Evolutionary conservation across 164 flowering plant species (phyloP).

Genomic region (Akebia trifoliata): DNA sequence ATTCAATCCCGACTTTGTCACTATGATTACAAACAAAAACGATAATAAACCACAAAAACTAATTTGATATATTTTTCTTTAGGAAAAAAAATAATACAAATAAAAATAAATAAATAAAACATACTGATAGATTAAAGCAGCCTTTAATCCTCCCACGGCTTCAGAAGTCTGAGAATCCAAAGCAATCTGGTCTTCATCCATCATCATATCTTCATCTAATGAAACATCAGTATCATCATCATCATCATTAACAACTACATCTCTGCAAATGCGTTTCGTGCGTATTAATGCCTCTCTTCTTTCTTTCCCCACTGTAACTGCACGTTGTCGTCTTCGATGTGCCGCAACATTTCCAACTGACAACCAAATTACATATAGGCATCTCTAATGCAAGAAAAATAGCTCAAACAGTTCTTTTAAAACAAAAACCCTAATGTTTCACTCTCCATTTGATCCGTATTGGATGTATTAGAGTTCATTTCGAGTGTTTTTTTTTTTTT

Average conservation of each 20-base stretch:
- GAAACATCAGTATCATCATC: conserved; percentile 32
- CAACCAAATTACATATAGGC: neutral
- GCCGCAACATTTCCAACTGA: conserved; percentile 77
- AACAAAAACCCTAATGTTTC: neutral
- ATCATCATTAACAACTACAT: conserved; percentile 38
- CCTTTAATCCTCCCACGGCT: conserved; percentile 66
- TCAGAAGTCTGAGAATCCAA: conserved; percentile 60
- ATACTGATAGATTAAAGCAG: conserved; percentile 53
- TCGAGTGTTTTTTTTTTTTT: too few species aligned
- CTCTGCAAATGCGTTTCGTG: conserved; percentile 80
- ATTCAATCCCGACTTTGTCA: too few species aligned
- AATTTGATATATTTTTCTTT: too few species aligned
- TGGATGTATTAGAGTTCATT: too few species aligned
- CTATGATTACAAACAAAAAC: too few species aligned
- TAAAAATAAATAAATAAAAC: conserved; percentile 11
- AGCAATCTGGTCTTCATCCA: conserved; percentile 60
- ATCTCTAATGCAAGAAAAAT: neutral
- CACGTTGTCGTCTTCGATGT: conserved; percentile 64
- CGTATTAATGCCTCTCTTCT: conserved; percentile 82
- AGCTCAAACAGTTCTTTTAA: neutral
- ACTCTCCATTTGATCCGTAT: too few species aligned
- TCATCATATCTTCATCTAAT: conserved; percentile 57
- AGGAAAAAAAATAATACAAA: too few species aligned
- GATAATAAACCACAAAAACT: too few species aligned
- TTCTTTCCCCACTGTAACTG: conserved; percentile 75